Base-by-base conservation (phyloP, 257 asterid species). In the Penstemon davidsonii region DNA sequence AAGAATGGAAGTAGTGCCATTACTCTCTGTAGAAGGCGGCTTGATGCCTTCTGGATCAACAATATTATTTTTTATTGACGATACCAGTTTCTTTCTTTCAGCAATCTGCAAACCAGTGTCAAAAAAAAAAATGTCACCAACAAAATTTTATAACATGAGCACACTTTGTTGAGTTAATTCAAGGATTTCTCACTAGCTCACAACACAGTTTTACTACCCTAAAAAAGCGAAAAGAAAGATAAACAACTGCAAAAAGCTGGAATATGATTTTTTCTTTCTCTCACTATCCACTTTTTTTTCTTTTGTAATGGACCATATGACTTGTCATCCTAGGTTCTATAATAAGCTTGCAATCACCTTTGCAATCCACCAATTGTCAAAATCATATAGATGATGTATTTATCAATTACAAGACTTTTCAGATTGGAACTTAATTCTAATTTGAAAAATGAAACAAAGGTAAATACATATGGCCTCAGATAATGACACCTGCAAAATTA, bases 1-100 rank as follows among this genome's bases (percentile, higher is more conserved):
- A 52, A 38, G 60, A 64, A 62, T 70, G 58, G 81, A 77, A 58
- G 37, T 39, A 37, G 75, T 41, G 53, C 4, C 75, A 62, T 71
- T 72, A 62, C 51, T 77, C 60, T 79, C 88, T 54, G 65, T 39
- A 70, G 36, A 43, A 72, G 72, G 60, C 62, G 60, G 76, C 39
- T 68, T 80, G 36, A 55, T 63, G 58, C 54, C 79, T 61, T 83
- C 83, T 49, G 78, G 82, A 74, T 83, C 80, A 39, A 81, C 64
- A 8, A 84, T 72, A 81, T 91, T 85, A 68, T 68, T 81, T 81
- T 79, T 88, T 62, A 94, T 91, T 13, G 95, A 79, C 46, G 96
- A 84, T 25, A 88, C 91, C 76, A 90, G 39, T 66, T 87, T 91
- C 80, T 81, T 94, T 70, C 97, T 83, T 81, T 90, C 92, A 45